Conservation (phyloP, 768 basidiomycete species). For the Trametes sanguinea region DNA sequence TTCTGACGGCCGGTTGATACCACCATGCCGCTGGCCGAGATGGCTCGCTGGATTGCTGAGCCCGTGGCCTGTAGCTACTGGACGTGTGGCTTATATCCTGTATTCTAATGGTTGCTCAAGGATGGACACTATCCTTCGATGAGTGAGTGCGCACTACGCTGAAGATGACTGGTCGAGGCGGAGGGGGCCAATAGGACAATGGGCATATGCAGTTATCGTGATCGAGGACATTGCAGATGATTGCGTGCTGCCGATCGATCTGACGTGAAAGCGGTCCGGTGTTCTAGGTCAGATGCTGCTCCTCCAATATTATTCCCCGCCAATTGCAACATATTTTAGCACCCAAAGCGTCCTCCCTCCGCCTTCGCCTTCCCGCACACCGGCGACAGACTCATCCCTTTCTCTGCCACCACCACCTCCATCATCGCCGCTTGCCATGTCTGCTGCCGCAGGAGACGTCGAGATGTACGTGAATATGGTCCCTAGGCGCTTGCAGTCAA, state of each 20-base stretch:
- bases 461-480: slow-evolving; percentile 51
- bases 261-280: slow-evolving; percentile 26
- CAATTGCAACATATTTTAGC: slow-evolving; percentile 3
- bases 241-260: slow-evolving; percentile 29
- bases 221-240: slow-evolving; percentile 12
- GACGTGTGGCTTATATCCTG: slow-evolving; percentile 13
- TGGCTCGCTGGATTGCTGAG: neutral
- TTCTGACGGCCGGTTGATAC: slow-evolving; percentile 49
- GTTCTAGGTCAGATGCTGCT: slow-evolving; percentile 15
- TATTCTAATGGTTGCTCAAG: slow-evolving; percentile 4
- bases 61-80: neutral
- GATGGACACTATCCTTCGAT: neutral
- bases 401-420: slow-evolving; percentile 1
- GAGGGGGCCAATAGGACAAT: slow-evolving; percentile 11
- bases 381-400: neutral
- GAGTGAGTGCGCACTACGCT: neutral
- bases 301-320: neutral
- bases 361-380: neutral
- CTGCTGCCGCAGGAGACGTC: slow-evolving; percentile 44
- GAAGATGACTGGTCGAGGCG: neutral
- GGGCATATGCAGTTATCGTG: slow-evolving; percentile 16
- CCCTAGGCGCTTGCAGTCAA: neutral
- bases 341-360: neutral
- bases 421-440: slow-evolving; percentile 41
- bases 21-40: too few relatives aligned